Percentiles rank a stretch among this genome's conserved stretches.
phyloP scores from a whole-genome alignment of 2,329 filamentous ascomycete genomes.

The Trichoderma sp. region DNA sequence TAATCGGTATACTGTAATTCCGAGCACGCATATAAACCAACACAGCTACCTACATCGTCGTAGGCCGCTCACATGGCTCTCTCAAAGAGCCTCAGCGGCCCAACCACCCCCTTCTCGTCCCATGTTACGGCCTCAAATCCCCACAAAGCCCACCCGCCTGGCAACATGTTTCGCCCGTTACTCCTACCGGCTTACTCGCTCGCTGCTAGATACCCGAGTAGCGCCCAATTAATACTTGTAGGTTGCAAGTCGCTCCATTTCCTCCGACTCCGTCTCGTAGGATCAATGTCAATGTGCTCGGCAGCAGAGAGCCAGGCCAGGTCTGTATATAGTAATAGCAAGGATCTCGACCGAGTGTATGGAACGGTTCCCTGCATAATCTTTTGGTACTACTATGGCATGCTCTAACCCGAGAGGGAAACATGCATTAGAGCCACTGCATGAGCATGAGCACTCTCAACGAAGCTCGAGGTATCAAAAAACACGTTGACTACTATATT shows the following conservation, averaged over 20 bases:
- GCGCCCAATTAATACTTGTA: background rate
- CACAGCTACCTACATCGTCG: background rate
- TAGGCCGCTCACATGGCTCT: background rate
- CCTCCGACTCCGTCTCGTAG: background rate
- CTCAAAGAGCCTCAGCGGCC: background rate
- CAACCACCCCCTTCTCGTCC: background rate
- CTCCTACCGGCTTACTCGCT: background rate
- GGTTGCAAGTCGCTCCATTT: background rate
- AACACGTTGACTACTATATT: too few species aligned
- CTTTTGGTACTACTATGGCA: background rate
- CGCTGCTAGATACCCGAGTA: background rate
- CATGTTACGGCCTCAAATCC: background rate
- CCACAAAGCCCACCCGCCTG: background rate
- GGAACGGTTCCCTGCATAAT: conserved; percentile 15
- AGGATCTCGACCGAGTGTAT: conserved; percentile 12
- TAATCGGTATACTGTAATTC: too few species aligned
- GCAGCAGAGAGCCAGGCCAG: background rate
- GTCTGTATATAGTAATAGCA: background rate
- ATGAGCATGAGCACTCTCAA: background rate
- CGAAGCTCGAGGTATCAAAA: background rate
- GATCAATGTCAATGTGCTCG: background rate
- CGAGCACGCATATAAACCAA: background rate
- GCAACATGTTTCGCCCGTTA: background rate
- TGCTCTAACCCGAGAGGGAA: background rate
- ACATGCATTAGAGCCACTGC: background rate